Base-by-base conservation (phyloP, 1,139 yeast species). In the Candida sp. region DNA sequence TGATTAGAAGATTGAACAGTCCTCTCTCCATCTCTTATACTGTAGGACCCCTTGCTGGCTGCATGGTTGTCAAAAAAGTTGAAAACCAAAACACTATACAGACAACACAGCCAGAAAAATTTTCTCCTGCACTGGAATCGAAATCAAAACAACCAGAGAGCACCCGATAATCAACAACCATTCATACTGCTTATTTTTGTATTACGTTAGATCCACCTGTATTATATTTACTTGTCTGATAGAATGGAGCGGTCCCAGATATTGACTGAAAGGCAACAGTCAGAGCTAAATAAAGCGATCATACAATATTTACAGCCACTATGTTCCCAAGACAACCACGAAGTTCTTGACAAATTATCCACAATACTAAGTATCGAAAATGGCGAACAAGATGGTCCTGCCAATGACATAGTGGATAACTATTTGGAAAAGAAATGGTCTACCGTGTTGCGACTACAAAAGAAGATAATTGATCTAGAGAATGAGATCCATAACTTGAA, bases 351-450 rank as follows among this genome's bases (percentile, higher is more conserved):
- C 3, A 53, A 57, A 35, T 41, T 68, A 40, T 46, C 56, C 5
- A 34, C 46, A 5, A 34, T 54, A n/a, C 57, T 69, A 30, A 31
- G 49, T 1, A 45, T 33, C 4, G 27, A 39, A 31, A 33, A n/a
- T 31, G 28, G 26, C n/a, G 32, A 50, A 5, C 11, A 25, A 17
- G 32, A 39, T 12, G 22, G 26, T 43, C 11, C 41, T 26, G 31
- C 37, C 9, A 39, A 23, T 26, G 61, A 57, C 17, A 59, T 73
- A 2, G 75, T 81, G 17, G 78, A 84, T 48, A 70, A 77, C 53
- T 74, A 88, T 47, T 73, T 93, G 42, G 96, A 90, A 59, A 89
- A 87, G 69, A 93, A 92, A 70, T 93, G 98, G 98, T 80, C 89
- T 1, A 87, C 96, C 0, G 96, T 93, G 5, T 76, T 90, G 34